Conservation (phyloP, 768 basidiomycete genomes). For the Boletales sp. region DNA sequence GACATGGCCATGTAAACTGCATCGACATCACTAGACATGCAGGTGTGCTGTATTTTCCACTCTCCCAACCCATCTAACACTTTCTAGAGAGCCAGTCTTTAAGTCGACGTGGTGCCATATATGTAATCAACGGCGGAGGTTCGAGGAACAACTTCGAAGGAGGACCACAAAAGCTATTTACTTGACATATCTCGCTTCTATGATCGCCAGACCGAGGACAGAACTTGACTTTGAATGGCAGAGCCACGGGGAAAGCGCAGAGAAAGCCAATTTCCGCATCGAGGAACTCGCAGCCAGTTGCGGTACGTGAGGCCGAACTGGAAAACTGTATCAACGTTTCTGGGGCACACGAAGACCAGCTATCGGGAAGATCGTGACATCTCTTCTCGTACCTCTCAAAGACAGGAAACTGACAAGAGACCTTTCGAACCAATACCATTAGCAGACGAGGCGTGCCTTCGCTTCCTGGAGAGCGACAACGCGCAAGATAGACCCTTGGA, state of each 20-base stretch:
- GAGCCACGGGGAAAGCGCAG: slow-evolving; percentile 38
- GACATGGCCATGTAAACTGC: slow-evolving; percentile 44
- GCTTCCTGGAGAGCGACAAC: slow-evolving; percentile 36
- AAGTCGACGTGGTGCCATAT: slow-evolving; percentile 7
- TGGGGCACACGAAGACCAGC: background rate
- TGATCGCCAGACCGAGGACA: slow-evolving; percentile 40
- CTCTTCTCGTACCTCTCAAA: background rate
- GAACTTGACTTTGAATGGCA: slow-evolving; percentile 44
- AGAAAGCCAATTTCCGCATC: slow-evolving; percentile 40
- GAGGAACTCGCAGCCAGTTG: slow-evolving; percentile 49
- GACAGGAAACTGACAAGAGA: background rate
- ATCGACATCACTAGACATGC: slow-evolving; percentile 39
- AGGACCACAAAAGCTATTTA: slow-evolving; percentile 23
- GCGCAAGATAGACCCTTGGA: slow-evolving; percentile 43
- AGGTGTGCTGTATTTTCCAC: slow-evolving; percentile 34
- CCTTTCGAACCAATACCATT: slow-evolving; percentile 17
- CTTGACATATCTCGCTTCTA: slow-evolving; percentile 40
- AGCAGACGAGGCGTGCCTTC: slow-evolving; percentile 37
- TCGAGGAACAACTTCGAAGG: background rate
- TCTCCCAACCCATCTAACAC: slow-evolving; percentile 8
- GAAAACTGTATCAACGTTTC: slow-evolving; percentile 31
- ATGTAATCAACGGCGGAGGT: background rate
- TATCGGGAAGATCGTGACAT: too few species aligned
- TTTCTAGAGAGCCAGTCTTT: slow-evolving; percentile 19
- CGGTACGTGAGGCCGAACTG: slow-evolving; percentile 55